Evolutionary conservation across 108 stramenopile genomes (phyloP).

Genomic region (Nannochloropsis gaditana): DNA sequence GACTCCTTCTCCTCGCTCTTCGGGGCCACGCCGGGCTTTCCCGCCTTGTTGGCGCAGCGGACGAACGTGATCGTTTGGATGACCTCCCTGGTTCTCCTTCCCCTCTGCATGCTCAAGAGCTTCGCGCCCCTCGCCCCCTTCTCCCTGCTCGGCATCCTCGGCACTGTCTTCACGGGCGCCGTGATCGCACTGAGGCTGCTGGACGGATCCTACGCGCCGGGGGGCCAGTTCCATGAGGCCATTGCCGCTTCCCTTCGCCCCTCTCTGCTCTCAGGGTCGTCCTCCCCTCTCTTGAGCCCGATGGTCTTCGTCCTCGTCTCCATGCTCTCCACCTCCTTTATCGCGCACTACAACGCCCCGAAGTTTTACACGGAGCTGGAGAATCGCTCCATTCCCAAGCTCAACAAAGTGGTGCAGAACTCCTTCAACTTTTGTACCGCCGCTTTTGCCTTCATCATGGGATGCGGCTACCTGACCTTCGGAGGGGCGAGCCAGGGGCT

Average conservation of each 20-base stretch:
- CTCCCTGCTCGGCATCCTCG: conserved; percentile 57
- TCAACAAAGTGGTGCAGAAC: conserved; percentile 67
- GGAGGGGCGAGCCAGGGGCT: conserved; percentile 70
- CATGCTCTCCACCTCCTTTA: conserved; percentile 89
- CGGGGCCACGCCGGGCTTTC: conserved; percentile 41
- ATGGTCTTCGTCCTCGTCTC: conserved; percentile 73
- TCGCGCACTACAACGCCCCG: conserved; percentile 92
- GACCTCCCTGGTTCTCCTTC: conserved; percentile 64
- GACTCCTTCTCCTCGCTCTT: conserved; percentile 61
- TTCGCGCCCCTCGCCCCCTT: conserved; percentile 73
- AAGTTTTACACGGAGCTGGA: conserved; percentile 87
- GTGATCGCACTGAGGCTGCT: conserved; percentile 42
- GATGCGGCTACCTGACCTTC: conserved; percentile 82
- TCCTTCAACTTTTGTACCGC: conserved; percentile 68
- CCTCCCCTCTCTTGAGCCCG: conserved; percentile 61
- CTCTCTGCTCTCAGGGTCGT: conserved; percentile 32
- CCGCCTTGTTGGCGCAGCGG: conserved; percentile 30
- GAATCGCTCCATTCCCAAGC: conserved; percentile 74
- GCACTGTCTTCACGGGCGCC: conserved; percentile 43
- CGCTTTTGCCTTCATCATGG: conserved; percentile 68
- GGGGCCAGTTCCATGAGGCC: conserved; percentile 63
- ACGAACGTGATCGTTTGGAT: conserved; percentile 1
- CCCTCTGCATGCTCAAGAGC: conserved; percentile 83
- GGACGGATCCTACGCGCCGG: conserved; percentile 64
- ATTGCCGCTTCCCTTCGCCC: conserved; percentile 52